These are phyloP conservation scores for Dendryphion nanum DNA, from an alignment of 2,329 filamentous ascomycete species.

Conservation along the genomic window DNA sequence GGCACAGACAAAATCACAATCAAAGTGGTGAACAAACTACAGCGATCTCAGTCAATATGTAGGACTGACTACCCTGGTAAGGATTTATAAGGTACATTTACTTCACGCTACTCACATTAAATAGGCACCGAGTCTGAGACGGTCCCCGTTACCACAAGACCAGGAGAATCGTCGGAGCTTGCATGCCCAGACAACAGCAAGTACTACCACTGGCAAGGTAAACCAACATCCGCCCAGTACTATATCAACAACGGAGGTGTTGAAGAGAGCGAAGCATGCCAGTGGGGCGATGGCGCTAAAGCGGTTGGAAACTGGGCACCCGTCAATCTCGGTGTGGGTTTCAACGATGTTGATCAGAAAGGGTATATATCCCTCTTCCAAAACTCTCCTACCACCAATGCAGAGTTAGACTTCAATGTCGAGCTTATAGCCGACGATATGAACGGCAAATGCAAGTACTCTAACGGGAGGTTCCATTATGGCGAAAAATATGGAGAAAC, in stretches of 20 bases:
- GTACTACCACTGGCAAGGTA: slow-evolving; percentile 78
- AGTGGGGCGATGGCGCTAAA: slow-evolving; percentile 65
- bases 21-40: slow-evolving; percentile 71
- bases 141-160: slow-evolving; percentile 65
- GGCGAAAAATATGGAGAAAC: slow-evolving; percentile 43
- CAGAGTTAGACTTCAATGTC: slow-evolving; percentile 74
- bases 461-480: slow-evolving; percentile 61
- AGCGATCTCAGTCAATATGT: slow-evolving; percentile 70
- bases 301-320: slow-evolving; percentile 81
- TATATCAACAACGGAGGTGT: slow-evolving; percentile 88
- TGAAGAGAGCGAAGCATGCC: slow-evolving; percentile 65
- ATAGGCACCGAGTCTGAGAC: slow-evolving; percentile 77
- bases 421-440: slow-evolving; percentile 68
- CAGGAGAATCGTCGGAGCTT: slow-evolving; percentile 62
- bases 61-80: slow-evolving; percentile 92
- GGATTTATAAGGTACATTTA: slow-evolving; percentile 8
- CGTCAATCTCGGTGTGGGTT: slow-evolving; percentile 79
- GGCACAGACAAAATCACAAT: slow-evolving; percentile 66
- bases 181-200: slow-evolving; percentile 70
- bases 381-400: slow-evolving; percentile 72
- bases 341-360: slow-evolving; percentile 47
- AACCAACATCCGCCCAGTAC: slow-evolving; percentile 85
- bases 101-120: slow-evolving; percentile 1
- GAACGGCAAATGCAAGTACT: slow-evolving; percentile 61
- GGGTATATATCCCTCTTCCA: slow-evolving; percentile 84